Conservation (phyloP, 345 rosid genomes). For the Clausena lansium region DNA sequence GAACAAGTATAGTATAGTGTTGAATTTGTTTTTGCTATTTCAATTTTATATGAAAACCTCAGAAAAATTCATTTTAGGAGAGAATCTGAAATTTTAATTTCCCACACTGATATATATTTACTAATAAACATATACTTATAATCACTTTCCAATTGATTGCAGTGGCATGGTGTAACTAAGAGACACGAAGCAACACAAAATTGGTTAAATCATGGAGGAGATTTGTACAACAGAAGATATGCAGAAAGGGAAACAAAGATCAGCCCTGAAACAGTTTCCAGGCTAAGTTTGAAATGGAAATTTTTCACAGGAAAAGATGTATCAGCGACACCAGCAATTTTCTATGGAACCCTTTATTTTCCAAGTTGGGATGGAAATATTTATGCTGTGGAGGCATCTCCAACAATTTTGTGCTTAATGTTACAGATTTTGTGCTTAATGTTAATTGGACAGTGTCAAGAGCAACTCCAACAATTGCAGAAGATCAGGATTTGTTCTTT, state of each 20-base stretch:
- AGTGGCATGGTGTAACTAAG: neutral
- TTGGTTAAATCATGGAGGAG: constrained; percentile 27
- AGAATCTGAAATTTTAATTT: no score
- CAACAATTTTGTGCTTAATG: no score
- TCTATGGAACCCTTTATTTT: constrained; percentile 22
- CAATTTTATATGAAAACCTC: no score
- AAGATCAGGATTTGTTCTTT: constrained; percentile 20
- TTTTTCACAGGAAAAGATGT: constrained; percentile 20
- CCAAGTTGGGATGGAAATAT: constrained; percentile 34
- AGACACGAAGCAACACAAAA: neutral
- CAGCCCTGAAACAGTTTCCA: constrained; percentile 17
- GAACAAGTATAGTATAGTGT: no score
- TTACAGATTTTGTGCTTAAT: neutral
- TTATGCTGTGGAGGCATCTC: constrained; percentile 19
- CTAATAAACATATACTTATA: no score
- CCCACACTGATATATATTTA: no score
- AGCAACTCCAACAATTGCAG: constrained; percentile 30
- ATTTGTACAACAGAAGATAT: constrained; percentile 26
- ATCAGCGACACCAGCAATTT: constrained; percentile 32
- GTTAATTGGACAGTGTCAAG: constrained; percentile 15
- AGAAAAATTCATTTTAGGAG: no score
- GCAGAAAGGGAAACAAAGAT: constrained; percentile 20
- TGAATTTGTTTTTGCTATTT: no score
- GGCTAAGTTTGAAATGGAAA: constrained; percentile 25
- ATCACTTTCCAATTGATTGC: no score